Evolutionary conservation across 2,329 filamentous ascomycete genomes (phyloP), one percentile per base, ranked within the genome.

Genomic region (Monosporascus sp.): DNA sequence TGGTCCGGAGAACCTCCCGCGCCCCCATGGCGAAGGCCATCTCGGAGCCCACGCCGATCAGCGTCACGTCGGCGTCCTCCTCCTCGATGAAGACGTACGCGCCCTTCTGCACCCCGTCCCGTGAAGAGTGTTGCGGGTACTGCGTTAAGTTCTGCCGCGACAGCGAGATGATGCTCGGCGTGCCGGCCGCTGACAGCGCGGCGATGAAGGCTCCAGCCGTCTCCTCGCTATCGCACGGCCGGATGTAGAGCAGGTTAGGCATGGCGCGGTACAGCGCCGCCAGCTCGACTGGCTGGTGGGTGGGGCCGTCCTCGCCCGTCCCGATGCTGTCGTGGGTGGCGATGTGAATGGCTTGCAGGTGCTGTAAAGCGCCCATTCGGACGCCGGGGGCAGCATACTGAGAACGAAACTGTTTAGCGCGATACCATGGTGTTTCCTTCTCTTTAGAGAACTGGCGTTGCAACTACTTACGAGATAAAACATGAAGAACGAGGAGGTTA

Each of bases 401-500:
- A 9, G 17, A 9, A 24, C 5, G 34, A 7, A 37, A 17, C 16
- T 37, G 17, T 20, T 20, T 38, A 37, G 16, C 16, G 47, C 61
- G 5, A 54, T 48, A 41, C 20, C 22, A 5, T 3, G 3, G 9
- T 31, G 14, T 38, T 2, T 8, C 24, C 14, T 16, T 31, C 14
- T 17, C 17, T 17, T 40, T 17, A 14, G 8, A 7, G 37, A 22
- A 34, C 43, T 24, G 56, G 54, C 24, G 11, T 40, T 14, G 48
- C 50, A 9, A 58, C 24, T 17, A 40, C 59, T 53, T 72, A 73
- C 7, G 5, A 79, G 68, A 59, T 84, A 84, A 66, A 85, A 85
- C 79, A 85, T 85, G 71, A 84, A 84, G 69, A 85, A 85, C 5
- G 74, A 76, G 0, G 78, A 78, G 1, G 82, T 85, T 37, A 84